phyloP scores from a whole-genome alignment of 306 rosid species.

The Fragaria nilgerrensis region DNA sequence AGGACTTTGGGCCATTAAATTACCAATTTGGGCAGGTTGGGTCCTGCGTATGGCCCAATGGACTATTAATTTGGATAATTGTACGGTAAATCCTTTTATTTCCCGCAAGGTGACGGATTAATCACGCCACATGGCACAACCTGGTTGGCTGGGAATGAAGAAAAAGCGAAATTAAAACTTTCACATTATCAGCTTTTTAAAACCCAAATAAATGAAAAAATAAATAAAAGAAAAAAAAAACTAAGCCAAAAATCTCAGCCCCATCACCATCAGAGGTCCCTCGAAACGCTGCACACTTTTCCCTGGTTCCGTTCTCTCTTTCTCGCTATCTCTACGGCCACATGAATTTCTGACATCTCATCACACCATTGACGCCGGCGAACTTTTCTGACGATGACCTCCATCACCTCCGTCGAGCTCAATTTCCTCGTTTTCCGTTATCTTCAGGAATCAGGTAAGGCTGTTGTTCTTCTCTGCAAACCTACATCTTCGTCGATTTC shows the following conservation, averaged over 20 bases:
- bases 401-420: conserved; percentile 80
- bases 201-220: background rate
- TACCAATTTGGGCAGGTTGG: no score
- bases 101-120: background rate
- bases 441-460: conserved; percentile 86
- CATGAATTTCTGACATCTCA: conserved; percentile 41
- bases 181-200: conserved; percentile 9
- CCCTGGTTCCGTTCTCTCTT: background rate
- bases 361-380: conserved; percentile 31
- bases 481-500: background rate
- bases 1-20: no score
- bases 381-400: conserved; percentile 44
- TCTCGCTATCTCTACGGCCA: background rate
- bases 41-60: no score
- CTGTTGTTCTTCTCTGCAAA: background rate
- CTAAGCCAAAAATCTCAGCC: background rate
- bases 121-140: background rate
- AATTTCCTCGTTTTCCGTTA: conserved; percentile 84
- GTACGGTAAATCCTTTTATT: background rate
- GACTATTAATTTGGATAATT: background rate
- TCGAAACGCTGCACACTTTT: background rate
- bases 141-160: background rate
- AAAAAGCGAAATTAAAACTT: background rate
- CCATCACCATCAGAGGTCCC: background rate
- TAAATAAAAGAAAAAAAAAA: background rate